Base-by-base conservation (phyloP, 2,329 filamentous ascomycete genomes). In the Coniochaeta sp. region DNA sequence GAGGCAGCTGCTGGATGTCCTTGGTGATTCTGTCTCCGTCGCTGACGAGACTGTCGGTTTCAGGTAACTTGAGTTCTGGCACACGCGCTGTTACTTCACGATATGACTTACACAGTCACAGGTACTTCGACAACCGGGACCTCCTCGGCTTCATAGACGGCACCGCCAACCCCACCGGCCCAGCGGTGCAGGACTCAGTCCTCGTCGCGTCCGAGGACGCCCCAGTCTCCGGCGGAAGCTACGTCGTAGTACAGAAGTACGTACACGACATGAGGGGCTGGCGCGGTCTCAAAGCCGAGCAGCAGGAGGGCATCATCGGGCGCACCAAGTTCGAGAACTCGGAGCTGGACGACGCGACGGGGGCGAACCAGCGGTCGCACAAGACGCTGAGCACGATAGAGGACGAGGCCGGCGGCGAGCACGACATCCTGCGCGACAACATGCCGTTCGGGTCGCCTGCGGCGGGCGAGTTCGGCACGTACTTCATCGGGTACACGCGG, bases 91-190 rank as follows among this genome's bases (percentile, higher is more conserved):
- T n/a, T n/a, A n/a, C n/a, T n/a, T n/a, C n/a, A n/a, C n/a, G 16
- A 38, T 12, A 38, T 38, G 28, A 40, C 38, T 40, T 17, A 40
- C 17, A 40, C 17, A n/a, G 9, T 19, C 11, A 12, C 43, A 47
- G 83, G 3, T 86, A 85, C 68, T 85, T 85, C 61, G 83, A 86
- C 62, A 76, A 79, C 0, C 79, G 83, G 1, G 82, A 85, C 62
- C 75, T 85, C 0, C 75, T 86, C 0, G 83, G 83, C 0, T 86
- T 86, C 58, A 81, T 86, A 3, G 83, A 86, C 61, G 83, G 83
- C 17, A 86, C 82, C 0, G 83, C 83, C 2, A 86, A 86, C 63
- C 83, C 83, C 0, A 74, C 79, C 0, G 81, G 81, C 0, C 66
- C 72, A 0, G 76, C 71, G 1, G 73, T 83, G 0, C 66, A 71